phyloP scores from a whole-genome alignment of 1,284 basidiomycete species.

The Malassezia nana region DNA sequence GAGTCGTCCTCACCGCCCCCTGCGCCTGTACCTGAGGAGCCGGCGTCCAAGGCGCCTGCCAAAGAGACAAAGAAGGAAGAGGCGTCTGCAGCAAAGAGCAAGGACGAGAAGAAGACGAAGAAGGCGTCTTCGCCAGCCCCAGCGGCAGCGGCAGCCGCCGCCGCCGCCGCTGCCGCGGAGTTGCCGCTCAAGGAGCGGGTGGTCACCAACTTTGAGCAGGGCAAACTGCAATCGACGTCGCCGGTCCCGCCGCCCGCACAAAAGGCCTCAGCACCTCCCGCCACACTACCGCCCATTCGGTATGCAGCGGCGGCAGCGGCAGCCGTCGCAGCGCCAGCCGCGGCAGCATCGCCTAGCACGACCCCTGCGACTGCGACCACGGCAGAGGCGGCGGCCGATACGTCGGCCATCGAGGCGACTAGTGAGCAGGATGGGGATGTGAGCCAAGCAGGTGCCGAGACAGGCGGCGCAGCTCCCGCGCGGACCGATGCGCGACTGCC shows the following conservation, averaged over 20 bases:
- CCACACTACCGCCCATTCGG: constrained; percentile 16
- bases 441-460: constrained; percentile 19
- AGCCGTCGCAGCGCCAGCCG: constrained; percentile 11
- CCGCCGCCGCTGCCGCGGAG: constrained; percentile 21
- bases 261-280: neutral
- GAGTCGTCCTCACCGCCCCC: neutral
- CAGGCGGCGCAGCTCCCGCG: constrained; percentile 26
- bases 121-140: constrained; percentile 15
- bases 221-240: constrained; percentile 49
- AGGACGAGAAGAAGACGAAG: constrained; percentile 22
- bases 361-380: constrained; percentile 50
- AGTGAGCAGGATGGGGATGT: constrained; percentile 28
- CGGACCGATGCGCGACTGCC: constrained; percentile 52
- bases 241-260: constrained; percentile 44
- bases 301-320: constrained; percentile 20
- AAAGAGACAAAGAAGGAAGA: constrained; percentile 23
- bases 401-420: constrained; percentile 3
- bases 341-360: constrained; percentile 10
- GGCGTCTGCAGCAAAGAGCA: constrained; percentile 6
- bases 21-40: neutral
- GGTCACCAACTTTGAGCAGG: constrained; percentile 59
- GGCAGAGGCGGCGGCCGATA: constrained; percentile 31
- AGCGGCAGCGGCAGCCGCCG: constrained; percentile 25
- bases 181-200: constrained; percentile 56
- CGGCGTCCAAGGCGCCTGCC: constrained; percentile 2